Evolutionary conservation across 257 asterid species (phyloP).

Genomic region (Echium plantagineum): DNA sequence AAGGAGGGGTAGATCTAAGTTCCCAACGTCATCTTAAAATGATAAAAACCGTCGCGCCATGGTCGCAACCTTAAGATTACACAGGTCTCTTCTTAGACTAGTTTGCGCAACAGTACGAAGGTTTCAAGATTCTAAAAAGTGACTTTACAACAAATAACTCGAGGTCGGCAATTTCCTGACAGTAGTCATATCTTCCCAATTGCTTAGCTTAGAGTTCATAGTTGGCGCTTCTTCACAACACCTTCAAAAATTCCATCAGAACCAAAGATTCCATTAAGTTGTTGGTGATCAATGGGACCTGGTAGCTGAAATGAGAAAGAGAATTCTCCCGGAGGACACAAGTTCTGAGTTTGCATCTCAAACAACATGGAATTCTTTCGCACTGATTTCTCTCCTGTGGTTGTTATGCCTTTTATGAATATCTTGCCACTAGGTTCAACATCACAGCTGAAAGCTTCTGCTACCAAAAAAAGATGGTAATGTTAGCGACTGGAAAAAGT

Average conservation of each 20-base stretch:
- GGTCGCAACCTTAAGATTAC: neutral
- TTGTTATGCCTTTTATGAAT: slow-evolving; percentile 20
- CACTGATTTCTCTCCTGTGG: slow-evolving; percentile 24
- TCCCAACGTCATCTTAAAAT: too few species aligned
- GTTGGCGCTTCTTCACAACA: slow-evolving; percentile 21
- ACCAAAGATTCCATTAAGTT: slow-evolving; percentile 20
- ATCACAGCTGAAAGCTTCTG: slow-evolving; percentile 30
- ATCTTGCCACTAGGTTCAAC: slow-evolving; percentile 30
- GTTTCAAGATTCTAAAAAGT: neutral
- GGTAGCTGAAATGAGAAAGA: slow-evolving; percentile 37
- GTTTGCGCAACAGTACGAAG: neutral
- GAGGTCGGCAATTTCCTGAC: neutral
- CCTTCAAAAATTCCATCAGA: slow-evolving; percentile 41
- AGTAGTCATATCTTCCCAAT: neutral
- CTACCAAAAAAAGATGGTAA: slow-evolving; percentile 7
- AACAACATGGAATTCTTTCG: slow-evolving; percentile 21
- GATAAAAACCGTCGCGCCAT: too few species aligned
- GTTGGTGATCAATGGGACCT: slow-evolving; percentile 28
- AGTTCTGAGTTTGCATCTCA: slow-evolving; percentile 35
- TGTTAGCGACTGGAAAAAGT: neutral
- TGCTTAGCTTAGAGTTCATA: neutral
- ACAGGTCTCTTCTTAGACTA: neutral
- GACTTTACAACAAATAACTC: neutral
- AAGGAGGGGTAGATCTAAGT: too few species aligned
- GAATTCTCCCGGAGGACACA: slow-evolving; percentile 36